phyloP scores from a whole-genome alignment of 1,284 basidiomycete species.

The Uromyces viciae-fabae region DNA sequence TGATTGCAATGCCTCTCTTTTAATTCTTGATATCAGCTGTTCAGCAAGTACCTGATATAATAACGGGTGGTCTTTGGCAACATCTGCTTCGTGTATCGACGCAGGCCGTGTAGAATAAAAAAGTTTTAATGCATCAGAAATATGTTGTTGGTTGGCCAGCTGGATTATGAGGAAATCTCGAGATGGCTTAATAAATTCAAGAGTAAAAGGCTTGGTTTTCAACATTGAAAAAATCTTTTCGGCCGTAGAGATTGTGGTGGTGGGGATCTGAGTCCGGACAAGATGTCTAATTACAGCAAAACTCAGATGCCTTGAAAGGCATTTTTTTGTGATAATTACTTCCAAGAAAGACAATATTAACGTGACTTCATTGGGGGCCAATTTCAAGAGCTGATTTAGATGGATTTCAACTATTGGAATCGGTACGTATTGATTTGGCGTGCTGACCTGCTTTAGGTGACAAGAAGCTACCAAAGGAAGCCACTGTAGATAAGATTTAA shows the following conservation, averaged over 20 bases:
- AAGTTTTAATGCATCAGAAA: constrained; percentile 32
- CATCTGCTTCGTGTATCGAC: background rate
- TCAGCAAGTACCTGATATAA: constrained; percentile 35
- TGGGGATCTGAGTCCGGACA: constrained; percentile 23
- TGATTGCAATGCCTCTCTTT: background rate
- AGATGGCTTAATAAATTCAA: background rate
- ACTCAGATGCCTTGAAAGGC: constrained; percentile 9
- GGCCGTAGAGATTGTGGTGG: background rate
- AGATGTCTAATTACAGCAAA: constrained; percentile 28
- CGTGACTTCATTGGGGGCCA: background rate
- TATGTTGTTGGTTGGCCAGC: constrained; percentile 40
- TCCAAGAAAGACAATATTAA: constrained; percentile 8
- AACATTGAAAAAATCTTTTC: constrained; percentile 8
- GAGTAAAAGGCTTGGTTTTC: background rate
- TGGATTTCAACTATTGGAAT: constrained; percentile 30
- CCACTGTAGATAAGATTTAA: constrained; percentile 37
- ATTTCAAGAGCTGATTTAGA: constrained; percentile 30
- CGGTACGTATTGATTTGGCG: background rate
- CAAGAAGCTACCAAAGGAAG: constrained; percentile 22
- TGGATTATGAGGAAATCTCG: constrained; percentile 38
- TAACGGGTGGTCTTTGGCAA: constrained; percentile 12
- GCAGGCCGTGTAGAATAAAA: background rate
- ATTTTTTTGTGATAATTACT: constrained; percentile 17
- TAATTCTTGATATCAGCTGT: constrained; percentile 18
- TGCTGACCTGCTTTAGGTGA: constrained; percentile 13